These are phyloP conservation scores for Colletotrichum eleusines DNA, from an alignment of 2,329 filamentous ascomycete genomes.

Conservation along the genomic window DNA sequence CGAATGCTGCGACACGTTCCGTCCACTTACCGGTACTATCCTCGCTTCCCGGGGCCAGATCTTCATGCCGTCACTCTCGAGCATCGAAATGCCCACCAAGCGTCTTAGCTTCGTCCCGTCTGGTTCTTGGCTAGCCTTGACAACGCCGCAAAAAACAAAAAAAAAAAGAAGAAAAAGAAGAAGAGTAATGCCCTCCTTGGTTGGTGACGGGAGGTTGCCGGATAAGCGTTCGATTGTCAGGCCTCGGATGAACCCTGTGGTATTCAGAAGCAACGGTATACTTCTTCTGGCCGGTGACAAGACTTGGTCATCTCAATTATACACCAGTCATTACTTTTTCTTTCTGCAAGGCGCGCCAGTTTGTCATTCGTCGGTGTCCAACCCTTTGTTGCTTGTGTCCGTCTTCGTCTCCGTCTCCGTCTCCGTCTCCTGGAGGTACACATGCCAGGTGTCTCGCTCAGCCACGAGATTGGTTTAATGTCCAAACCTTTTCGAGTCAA, in stretches of 20 bases:
- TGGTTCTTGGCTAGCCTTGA: neutral
- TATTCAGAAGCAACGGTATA: slow-evolving; percentile 14
- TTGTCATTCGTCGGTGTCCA: neutral
- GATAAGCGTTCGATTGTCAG: slow-evolving; percentile 14
- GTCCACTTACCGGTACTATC: slow-evolving; percentile 21
- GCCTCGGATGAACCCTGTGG: slow-evolving; percentile 6
- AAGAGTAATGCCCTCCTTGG: slow-evolving; percentile 11
- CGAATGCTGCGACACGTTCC: slow-evolving; percentile 33
- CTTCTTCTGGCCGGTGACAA: neutral
- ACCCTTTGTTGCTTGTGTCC: neutral
- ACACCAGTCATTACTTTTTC: neutral
- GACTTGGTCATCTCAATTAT: neutral
- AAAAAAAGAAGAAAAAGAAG: too few relatives aligned
- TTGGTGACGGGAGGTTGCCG: neutral
- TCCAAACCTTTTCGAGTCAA: neutral
- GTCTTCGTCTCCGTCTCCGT: neutral
- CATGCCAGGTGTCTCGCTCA: slow-evolving; percentile 5
- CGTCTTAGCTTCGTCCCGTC: slow-evolving; percentile 29
- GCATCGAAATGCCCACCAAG: slow-evolving; percentile 13
- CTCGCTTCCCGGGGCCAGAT: slow-evolving; percentile 10
- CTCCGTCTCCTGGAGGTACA: neutral
- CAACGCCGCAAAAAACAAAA: neutral
- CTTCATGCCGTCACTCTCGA: slow-evolving; percentile 16
- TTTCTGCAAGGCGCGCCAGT: neutral
- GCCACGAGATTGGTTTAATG: slow-evolving; percentile 20